Evolutionary conservation across 768 basidiomycete genomes (phyloP).

Genomic region (Flagelloscypha sp.): DNA sequence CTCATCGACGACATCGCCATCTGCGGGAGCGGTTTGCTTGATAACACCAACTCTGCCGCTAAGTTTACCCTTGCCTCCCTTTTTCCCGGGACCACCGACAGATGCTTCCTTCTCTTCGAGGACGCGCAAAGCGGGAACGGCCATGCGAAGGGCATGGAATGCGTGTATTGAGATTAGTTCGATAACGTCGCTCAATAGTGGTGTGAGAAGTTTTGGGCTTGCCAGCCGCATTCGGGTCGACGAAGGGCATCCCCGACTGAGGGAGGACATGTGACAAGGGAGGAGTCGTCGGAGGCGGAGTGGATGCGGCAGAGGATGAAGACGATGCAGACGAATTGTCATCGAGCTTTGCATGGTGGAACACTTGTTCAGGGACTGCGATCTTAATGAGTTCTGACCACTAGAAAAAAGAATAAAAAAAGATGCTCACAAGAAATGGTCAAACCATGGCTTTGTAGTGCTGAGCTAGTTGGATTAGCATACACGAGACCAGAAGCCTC

Average conservation of each 20-base stretch:
- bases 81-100: conserved; percentile 27
- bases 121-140: conserved; percentile 77
- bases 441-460: conserved; percentile 13
- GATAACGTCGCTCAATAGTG: conserved; percentile 81
- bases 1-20: conserved; percentile 61
- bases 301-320: conserved; percentile 33
- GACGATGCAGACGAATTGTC: conserved; percentile 23
- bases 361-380: conserved; percentile 17
- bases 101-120: conserved; percentile 52
- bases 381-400: not conserved
- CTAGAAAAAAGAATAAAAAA: not conserved
- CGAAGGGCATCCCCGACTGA: conserved; percentile 28
- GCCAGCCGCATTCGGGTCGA: conserved; percentile 4
- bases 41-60: conserved; percentile 20
- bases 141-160: conserved; percentile 72
- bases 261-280: not conserved
- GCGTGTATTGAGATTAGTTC: conserved; percentile 82
- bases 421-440: conserved; percentile 5
- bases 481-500: conserved; percentile 51
- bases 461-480: conserved; percentile 35
- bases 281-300: conserved; percentile 19
- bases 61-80: conserved; percentile 38
- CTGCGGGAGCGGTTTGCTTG: conserved; percentile 23
- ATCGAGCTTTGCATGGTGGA: conserved; percentile 31
- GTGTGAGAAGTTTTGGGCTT: conserved; percentile 86